These are phyloP conservation scores for Cadophora luteo-olivacea DNA, from an alignment of 2,329 filamentous ascomycete species.

Conservation along the genomic window DNA sequence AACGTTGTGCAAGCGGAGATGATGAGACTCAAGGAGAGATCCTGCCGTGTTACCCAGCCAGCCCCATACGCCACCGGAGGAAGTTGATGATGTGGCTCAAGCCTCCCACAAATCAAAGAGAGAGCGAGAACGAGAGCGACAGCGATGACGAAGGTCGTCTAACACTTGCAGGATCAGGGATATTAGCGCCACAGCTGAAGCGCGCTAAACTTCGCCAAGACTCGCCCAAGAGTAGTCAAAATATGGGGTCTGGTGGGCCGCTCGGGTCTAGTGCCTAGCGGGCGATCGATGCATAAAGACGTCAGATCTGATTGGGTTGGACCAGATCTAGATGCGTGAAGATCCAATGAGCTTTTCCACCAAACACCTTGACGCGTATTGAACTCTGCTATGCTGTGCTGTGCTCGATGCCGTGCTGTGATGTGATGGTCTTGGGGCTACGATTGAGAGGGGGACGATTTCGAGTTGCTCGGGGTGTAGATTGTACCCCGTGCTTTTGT, in stretches of 20 bases:
- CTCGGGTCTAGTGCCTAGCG: neutral
- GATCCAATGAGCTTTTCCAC: constrained; percentile 2
- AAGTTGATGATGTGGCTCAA: neutral
- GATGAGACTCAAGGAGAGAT: neutral
- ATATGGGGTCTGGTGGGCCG: constrained; percentile 8
- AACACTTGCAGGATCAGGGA: neutral
- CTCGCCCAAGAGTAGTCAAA: constrained; percentile 1
- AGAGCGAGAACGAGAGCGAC: constrained; percentile 1
- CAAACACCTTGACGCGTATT: neutral
- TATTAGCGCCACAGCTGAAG: constrained; percentile 3
- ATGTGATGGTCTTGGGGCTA: neutral
- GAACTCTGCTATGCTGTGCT: neutral
- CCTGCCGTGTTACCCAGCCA: neutral
- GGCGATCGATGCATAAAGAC: constrained; percentile 3
- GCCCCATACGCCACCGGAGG: neutral
- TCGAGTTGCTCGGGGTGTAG: too few species aligned
- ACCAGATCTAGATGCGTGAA: neutral
- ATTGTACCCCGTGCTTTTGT: neutral
- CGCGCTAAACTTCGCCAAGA: neutral
- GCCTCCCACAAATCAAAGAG: neutral
- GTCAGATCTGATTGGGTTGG: constrained; percentile 5
- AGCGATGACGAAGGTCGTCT: constrained; percentile 9
- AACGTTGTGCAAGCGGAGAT: neutral
- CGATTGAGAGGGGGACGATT: too few species aligned
- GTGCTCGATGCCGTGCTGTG: neutral